Evolutionary conservation across 257 asterid genomes (phyloP), one percentile per base, ranked within the genome.

Genomic region (Jasminum sambac): DNA sequence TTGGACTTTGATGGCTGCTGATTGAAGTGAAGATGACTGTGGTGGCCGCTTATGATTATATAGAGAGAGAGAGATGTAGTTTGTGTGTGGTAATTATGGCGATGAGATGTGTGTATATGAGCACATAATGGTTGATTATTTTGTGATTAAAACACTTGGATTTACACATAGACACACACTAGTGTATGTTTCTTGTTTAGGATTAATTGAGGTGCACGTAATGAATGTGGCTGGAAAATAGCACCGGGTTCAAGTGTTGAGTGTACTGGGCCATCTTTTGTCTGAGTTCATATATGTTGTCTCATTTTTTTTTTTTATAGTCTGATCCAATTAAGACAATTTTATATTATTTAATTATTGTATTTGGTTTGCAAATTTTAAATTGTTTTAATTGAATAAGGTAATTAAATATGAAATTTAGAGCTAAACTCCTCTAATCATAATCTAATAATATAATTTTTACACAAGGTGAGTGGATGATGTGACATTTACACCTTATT

Each of bases 81-180:
- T 5, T 52, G 39, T 19, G 4, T 73, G 81, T 78, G 63, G 77
- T 46, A 74, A 62, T 43, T 6, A 69, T 74, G 82, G 70, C 26
- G 36, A 63, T 60, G 67, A 23, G 60, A 43, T 76, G 86, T 74
- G 74, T 58, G 75, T 24, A 34, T 30, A 79, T 82, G 86, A 68
- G 72, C 76, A 74, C 87, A 83, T 75, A 11, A 50, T 17, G 59
- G 23, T 50, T 50, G 58, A 48, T 52, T 25, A n/a, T 65, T 1
- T 30, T 1, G 36, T 30, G 4, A 30, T 30, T 30, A 30, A 30
- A n/a, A n/a, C n/a, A n/a, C n/a, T n/a, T n/a, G n/a, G n/a, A n/a
- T n/a, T n/a, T n/a, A n/a, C n/a, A n/a, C n/a, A n/a, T n/a, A n/a
- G n/a, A n/a, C n/a, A 63, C 65, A 42, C 42, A 78, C 55, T 46